phyloP scores from a whole-genome alignment of 768 basidiomycete genomes.

The Terana coerulea region DNA sequence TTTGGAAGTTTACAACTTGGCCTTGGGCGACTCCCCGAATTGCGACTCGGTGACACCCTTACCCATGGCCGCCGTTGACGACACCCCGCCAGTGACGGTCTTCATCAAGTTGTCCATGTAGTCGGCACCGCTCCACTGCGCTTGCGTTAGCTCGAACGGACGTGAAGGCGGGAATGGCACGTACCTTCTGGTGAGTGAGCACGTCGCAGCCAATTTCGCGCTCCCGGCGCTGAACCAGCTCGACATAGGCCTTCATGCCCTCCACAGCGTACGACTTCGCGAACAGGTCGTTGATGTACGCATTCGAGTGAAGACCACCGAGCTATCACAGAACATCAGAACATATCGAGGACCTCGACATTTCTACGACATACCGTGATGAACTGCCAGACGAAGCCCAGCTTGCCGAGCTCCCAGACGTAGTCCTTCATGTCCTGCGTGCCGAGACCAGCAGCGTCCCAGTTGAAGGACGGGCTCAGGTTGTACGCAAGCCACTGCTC shows the following conservation, averaged over 20 bases:
- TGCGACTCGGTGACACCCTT: constrained; percentile 92
- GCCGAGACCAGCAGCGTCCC: constrained; percentile 89
- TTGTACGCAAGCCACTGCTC: constrained; percentile 97
- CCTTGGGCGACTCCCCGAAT: constrained; percentile 44
- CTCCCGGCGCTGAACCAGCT: constrained; percentile 89
- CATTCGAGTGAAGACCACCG: constrained; percentile 95
- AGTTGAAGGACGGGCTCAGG: constrained; percentile 90
- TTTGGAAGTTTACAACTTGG: constrained; percentile 32
- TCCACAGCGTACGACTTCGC: constrained; percentile 86
- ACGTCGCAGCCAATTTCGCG: constrained; percentile 94
- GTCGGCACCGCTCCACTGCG: constrained; percentile 92
- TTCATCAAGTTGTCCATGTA: constrained; percentile 89
- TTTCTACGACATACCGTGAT: constrained; percentile 69
- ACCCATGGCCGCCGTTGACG: constrained; percentile 99
- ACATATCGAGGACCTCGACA: neutral
- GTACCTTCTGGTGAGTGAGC: constrained; percentile 92
- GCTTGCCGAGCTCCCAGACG: constrained; percentile 91
- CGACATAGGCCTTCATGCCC: constrained; percentile 99
- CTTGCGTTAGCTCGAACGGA: neutral
- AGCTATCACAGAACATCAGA: constrained; percentile 49
- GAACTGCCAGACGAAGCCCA: constrained; percentile 99
- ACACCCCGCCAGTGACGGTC: constrained; percentile 96
- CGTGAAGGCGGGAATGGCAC: constrained; percentile 14
- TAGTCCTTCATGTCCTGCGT: constrained; percentile 82
- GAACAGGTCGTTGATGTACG: constrained; percentile 92